phyloP scores from a whole-genome alignment of 805 yeast species.

The Candida glaebosa region DNA sequence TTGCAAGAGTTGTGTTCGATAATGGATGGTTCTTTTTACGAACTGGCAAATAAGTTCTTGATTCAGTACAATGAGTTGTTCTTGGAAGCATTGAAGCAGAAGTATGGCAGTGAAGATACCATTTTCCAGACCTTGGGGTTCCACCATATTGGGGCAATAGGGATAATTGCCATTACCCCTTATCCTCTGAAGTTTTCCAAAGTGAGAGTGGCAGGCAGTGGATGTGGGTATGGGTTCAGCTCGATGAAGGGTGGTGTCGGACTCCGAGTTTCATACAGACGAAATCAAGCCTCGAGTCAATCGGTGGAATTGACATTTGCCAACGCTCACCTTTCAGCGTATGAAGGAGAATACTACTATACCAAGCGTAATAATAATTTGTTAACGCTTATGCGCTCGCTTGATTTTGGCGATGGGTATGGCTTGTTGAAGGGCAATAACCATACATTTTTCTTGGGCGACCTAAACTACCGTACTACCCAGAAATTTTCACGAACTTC shows the following conservation, averaged over 20 bases:
- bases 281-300: slow-evolving; percentile 15
- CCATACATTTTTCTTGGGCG: slow-evolving; percentile 79
- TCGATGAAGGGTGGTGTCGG: slow-evolving; percentile 77
- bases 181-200: slow-evolving; percentile 28
- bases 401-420: slow-evolving; percentile 57
- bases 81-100: slow-evolving; percentile 27
- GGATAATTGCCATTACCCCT: slow-evolving; percentile 49
- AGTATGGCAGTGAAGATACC: slow-evolving; percentile 24
- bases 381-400: slow-evolving; percentile 44
- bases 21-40: slow-evolving; percentile 49
- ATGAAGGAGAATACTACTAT: slow-evolving; percentile 57
- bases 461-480: slow-evolving; percentile 71
- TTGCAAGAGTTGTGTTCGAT: slow-evolving; percentile 62
- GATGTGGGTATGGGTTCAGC: slow-evolving; percentile 58
- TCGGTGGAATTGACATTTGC: slow-evolving; percentile 55
- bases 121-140: slow-evolving; percentile 41
- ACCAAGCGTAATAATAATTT: slow-evolving; percentile 53
- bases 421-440: slow-evolving; percentile 48
- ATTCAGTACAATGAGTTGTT: slow-evolving; percentile 32
- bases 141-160: slow-evolving; percentile 56
- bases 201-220: slow-evolving; percentile 28
- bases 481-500: slow-evolving; percentile 14
- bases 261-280: slow-evolving; percentile 41
- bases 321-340: slow-evolving; percentile 71
- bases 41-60: slow-evolving; percentile 34